phyloP scores from a whole-genome alignment of 352 stramenopile genomes.

The Pythium aristosporum region DNA sequence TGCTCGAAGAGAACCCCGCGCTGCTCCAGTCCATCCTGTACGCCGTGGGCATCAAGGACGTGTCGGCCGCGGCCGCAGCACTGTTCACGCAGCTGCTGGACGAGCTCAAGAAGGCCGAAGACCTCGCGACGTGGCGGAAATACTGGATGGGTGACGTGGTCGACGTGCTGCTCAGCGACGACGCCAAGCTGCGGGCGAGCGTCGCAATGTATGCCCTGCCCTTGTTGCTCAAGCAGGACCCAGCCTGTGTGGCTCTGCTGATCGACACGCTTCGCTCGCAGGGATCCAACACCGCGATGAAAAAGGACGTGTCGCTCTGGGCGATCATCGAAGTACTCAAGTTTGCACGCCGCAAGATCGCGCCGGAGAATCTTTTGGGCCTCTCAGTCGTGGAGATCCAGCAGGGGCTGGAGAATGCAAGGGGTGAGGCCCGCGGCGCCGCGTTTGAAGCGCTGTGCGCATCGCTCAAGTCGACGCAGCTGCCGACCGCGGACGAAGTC shows the following conservation, averaged over 20 bases:
- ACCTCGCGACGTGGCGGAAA: conserved; percentile 31
- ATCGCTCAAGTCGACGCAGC: conserved; percentile 77
- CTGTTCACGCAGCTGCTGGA: conserved; percentile 78
- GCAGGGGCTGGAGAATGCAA: conserved; percentile 52
- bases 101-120: conserved; percentile 18
- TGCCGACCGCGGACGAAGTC: conserved; percentile 58
- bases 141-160: conserved; percentile 66
- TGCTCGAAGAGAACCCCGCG: conserved; percentile 45
- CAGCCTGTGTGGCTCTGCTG: conserved; percentile 45
- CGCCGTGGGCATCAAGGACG: conserved; percentile 70
- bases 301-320: conserved; percentile 57
- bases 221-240: conserved; percentile 69
- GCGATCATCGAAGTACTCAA: conserved; percentile 79
- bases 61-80: conserved; percentile 60
- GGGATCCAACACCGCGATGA: not conserved
- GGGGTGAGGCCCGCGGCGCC: conserved; percentile 54
- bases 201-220: conserved; percentile 78
- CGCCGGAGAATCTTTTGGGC: conserved; percentile 53
- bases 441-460: conserved; percentile 80
- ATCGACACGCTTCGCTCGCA: conserved; percentile 45
- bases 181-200: conserved; percentile 54
- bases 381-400: conserved; percentile 57
- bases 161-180: conserved; percentile 42
- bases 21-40: conserved; percentile 60
- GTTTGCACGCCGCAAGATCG: conserved; percentile 68